Base-by-base conservation (phyloP, 805 yeast species). In the Allodekkera sacchari region DNA sequence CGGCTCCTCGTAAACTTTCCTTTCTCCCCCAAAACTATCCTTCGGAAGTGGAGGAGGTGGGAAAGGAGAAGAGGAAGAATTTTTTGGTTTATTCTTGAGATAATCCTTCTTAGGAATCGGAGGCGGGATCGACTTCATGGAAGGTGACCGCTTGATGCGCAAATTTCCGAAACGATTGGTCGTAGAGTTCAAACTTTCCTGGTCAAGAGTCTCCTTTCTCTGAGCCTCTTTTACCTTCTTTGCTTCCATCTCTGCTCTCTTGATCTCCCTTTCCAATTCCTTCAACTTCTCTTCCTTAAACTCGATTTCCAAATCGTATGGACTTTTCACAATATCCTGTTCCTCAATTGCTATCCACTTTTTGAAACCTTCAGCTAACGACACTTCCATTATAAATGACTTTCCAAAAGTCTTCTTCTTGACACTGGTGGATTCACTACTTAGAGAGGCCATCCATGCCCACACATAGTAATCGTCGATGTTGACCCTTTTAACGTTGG, bases 381-480 rank as follows among this genome's bases (percentile, higher is more conserved):
- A 84, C 27, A 83, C 84, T 44, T 85, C 95, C 32, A 83, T 71
- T 6, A 85, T 83, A 34, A 83, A 64, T 0, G 94, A 77, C 42
- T 92, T 68, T 7, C 95, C 95, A 60, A 85, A 85, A 2, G 78
- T 53, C 20, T 69, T 68, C 52, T 81, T 81, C 43, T 75, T 74
- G 16, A 62, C 54, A 20, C 68, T 63, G 0, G 85, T 72, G 48
- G 83, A 81, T 49, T 85, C 95, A 20, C 76, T 66, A 0, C 83
- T 83, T 16, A 84, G 51, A 2, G 85, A 70, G 1, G 87, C 74
- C 47, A 84, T 62, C 95, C 95, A 85, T 1, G 95, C 72, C 95
- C 95, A 85, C 18, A 84, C 83, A 48, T 78, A 85, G 53, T 81
- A 85, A 53, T 85, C 95, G 53, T 83, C 94, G 13, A 85, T 73